phyloP scores from a whole-genome alignment of 768 basidiomycete species.

The Collybiopsis confluens region DNA sequence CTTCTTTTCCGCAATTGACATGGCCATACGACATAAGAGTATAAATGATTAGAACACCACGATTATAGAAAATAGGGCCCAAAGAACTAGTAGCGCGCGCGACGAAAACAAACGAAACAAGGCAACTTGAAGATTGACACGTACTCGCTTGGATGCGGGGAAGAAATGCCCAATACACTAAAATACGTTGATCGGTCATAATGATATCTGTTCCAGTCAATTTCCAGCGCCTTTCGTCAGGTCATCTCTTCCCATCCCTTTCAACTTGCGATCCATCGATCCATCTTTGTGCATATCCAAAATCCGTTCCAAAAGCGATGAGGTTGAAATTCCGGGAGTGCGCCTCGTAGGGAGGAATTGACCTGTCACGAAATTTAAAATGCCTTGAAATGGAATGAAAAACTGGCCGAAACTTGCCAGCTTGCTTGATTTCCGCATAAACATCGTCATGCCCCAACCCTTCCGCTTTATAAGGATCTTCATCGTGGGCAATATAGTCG shows the following conservation, averaged over 20 bases:
- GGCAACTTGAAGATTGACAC: too few relatives aligned
- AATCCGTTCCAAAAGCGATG: conserved; percentile 87
- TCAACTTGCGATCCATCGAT: conserved; percentile 85
- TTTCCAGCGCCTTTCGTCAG: conserved; percentile 28
- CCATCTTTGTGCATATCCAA: conserved; percentile 81
- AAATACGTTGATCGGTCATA: too few relatives aligned
- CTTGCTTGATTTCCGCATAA: conserved; percentile 74
- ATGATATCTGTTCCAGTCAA: background rate
- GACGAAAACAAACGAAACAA: too few relatives aligned
- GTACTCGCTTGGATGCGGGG: too few relatives aligned
- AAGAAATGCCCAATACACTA: too few relatives aligned
- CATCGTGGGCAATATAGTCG: conserved; percentile 97
- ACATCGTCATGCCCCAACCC: conserved; percentile 70
- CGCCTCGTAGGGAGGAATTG: conserved; percentile 94
- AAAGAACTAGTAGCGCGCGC: too few relatives aligned
- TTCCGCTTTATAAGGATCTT: conserved; percentile 77
- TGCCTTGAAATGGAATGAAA: background rate
- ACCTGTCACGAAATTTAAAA: conserved; percentile 40
- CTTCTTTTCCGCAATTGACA: too few relatives aligned
- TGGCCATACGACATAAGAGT: too few relatives aligned
- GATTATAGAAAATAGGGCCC: too few relatives aligned
- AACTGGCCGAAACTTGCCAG: conserved; percentile 50
- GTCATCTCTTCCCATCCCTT: conserved; percentile 79
- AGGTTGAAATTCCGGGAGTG: conserved; percentile 93
- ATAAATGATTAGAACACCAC: background rate